Percentiles rank a stretch among this genome's conserved stretches.
Conservation (phyloP, 2,329 filamentous ascomycete species). For the Tolypocladium paradoxum region DNA sequence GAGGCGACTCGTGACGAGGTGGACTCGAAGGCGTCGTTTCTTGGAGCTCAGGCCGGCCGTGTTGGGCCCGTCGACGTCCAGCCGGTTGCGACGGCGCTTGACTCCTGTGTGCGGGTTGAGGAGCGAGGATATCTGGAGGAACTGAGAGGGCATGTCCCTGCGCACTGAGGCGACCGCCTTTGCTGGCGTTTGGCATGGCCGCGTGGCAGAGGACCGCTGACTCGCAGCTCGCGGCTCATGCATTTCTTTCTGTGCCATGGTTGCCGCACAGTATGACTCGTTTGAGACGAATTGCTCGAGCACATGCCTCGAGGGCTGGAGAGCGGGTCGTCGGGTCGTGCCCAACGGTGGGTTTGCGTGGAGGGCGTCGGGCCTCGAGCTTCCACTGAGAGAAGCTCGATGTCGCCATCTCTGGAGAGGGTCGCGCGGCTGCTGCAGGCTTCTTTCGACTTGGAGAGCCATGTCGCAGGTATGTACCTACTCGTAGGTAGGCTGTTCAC, state of each 20-base stretch:
- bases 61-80: slow-evolving; percentile 49
- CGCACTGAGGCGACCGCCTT: background rate
- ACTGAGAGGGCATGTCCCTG: background rate
- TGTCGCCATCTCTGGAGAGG: background rate
- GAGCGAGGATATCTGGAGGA: slow-evolving; percentile 3
- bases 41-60: slow-evolving; percentile 44
- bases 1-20: slow-evolving; percentile 58
- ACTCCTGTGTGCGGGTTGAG: slow-evolving; percentile 11
- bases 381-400: background rate
- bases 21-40: slow-evolving; percentile 53
- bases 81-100: slow-evolving; percentile 41
- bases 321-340: background rate
- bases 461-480: background rate
- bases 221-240: background rate
- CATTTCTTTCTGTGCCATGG: background rate
- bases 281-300: background rate
- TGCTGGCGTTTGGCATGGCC: background rate
- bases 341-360: background rate
- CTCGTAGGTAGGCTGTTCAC: too few species aligned
- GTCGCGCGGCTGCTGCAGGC: background rate
- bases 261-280: background rate
- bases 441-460: slow-evolving; percentile 1
- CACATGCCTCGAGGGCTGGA: background rate
- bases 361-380: background rate
- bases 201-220: background rate